These are phyloP conservation scores for Actinidia arguta DNA, from an alignment of 179 eudicot genomes.

Conservation along the genomic window DNA sequence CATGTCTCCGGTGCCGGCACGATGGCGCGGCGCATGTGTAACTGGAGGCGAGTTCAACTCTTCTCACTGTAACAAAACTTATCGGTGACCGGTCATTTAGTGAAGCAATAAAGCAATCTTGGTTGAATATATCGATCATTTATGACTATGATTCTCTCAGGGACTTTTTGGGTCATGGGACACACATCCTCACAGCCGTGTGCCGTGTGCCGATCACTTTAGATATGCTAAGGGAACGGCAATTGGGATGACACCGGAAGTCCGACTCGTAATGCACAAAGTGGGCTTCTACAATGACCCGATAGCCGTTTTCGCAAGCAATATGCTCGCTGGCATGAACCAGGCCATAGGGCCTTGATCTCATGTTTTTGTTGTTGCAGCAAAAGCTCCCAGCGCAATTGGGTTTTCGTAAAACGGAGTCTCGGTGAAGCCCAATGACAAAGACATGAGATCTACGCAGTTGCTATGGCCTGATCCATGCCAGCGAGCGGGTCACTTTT, in stretches of 20 bases:
- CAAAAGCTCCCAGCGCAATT: too few relatives aligned
- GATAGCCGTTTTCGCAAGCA: not conserved
- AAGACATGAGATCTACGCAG: constrained; percentile 25
- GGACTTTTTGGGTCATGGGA: constrained; percentile 39
- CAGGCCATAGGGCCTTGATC: constrained; percentile 28
- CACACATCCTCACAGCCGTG: constrained; percentile 29
- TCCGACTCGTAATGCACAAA: constrained; percentile 28
- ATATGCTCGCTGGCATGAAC: constrained; percentile 22
- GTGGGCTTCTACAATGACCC: not conserved
- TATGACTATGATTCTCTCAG: constrained; percentile 28
- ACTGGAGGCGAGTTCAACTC: not conserved
- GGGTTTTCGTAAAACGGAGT: too few relatives aligned
- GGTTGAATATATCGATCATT: too few relatives aligned
- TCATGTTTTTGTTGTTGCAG: constrained; percentile 21
- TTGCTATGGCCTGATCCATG: constrained; percentile 22
- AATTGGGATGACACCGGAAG: constrained; percentile 29
- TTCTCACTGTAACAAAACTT: not conserved
- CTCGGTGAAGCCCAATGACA: constrained; percentile 5
- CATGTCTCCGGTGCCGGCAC: not conserved
- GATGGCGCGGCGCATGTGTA: not conserved
- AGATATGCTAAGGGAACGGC: constrained; percentile 42
- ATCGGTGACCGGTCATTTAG: too few relatives aligned
- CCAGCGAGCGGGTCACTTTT: constrained; percentile 24
- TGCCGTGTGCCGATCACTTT: constrained; percentile 21
- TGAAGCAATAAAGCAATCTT: too few relatives aligned